A percentile compares a stretch with the other conserved stretches of the same genome.
These are phyloP conservation scores for Adenanthera pavonina DNA, from an alignment of 306 rosid species.

Conservation along the genomic window DNA sequence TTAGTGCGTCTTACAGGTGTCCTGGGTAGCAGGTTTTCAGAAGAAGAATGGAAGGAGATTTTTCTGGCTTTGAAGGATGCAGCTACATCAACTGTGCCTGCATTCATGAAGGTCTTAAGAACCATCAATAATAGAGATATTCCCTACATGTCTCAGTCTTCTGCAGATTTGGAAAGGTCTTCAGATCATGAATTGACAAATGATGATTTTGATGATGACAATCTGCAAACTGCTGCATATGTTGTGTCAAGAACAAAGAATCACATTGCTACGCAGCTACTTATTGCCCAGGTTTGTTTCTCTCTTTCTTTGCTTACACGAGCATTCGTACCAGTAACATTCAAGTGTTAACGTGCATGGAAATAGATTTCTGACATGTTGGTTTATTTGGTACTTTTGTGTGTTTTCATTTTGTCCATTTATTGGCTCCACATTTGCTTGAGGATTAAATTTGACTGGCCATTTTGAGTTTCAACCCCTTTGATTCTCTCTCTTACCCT, in stretches of 20 bases:
- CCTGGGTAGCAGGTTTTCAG: slow-evolving; percentile 74
- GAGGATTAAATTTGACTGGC: background rate
- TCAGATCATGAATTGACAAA: slow-evolving; percentile 73
- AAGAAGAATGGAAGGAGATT: slow-evolving; percentile 81
- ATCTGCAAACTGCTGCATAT: slow-evolving; percentile 81
- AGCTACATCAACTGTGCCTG: slow-evolving; percentile 77
- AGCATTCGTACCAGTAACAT: slow-evolving; percentile 2
- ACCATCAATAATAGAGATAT: slow-evolving; percentile 66
- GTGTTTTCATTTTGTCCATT: background rate
- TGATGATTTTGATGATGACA: slow-evolving; percentile 84
- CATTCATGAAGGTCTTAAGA: slow-evolving; percentile 80
- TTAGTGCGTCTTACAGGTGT: slow-evolving; percentile 78
- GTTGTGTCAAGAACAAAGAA: slow-evolving; percentile 82
- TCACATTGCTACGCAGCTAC: slow-evolving; percentile 92
- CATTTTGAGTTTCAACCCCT: slow-evolving; percentile 11
- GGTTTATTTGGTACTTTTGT: slow-evolving; percentile 29
- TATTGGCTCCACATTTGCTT: background rate
- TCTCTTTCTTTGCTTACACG: slow-evolving; percentile 33
- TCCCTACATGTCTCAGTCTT: slow-evolving; percentile 56
- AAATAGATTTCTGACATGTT: slow-evolving; percentile 28
- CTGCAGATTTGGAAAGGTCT: slow-evolving; percentile 56
- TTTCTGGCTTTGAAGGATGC: slow-evolving; percentile 83
- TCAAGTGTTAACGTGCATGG: slow-evolving; percentile 5
- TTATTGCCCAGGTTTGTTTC: slow-evolving; percentile 74
- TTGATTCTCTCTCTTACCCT: slow-evolving; percentile 3